Percentiles rank a stretch among this genome's conserved stretches.
Evolutionary conservation across 2,329 filamentous ascomycete species (phyloP).

Genomic region (Microcyclospora pomicola): DNA sequence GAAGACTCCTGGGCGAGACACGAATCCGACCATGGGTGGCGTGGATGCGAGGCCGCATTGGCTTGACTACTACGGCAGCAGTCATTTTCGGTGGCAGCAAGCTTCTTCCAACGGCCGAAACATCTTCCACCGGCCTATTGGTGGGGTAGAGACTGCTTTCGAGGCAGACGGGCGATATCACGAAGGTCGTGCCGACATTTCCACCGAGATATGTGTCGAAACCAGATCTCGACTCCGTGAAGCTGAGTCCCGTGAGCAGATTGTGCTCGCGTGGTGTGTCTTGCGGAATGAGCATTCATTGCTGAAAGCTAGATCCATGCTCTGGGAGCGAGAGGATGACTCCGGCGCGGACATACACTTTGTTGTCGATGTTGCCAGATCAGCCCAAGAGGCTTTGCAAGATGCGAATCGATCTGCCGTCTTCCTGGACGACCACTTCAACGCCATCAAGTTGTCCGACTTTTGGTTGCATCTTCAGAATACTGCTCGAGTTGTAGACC

Average conservation of each 20-base stretch:
- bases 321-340: neutral
- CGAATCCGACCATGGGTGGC: too few relatives aligned
- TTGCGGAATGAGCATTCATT: slow-evolving; percentile 27
- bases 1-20: too few relatives aligned
- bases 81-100: slow-evolving; percentile 25
- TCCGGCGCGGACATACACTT: slow-evolving; percentile 19
- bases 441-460: slow-evolving; percentile 20
- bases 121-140: slow-evolving; percentile 25
- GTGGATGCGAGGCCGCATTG: slow-evolving; percentile 15
- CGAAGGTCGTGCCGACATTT: slow-evolving; percentile 34
- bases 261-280: slow-evolving; percentile 28
- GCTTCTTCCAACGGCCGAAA: slow-evolving; percentile 7
- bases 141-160: slow-evolving; percentile 32
- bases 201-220: slow-evolving; percentile 24
- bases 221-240: slow-evolving; percentile 20
- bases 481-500: slow-evolving; percentile 26
- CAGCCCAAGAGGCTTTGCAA: slow-evolving; percentile 18
- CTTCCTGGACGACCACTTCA: slow-evolving; percentile 28
- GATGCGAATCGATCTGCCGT: slow-evolving; percentile 20
- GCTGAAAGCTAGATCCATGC: slow-evolving; percentile 21
- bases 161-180: slow-evolving; percentile 31
- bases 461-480: slow-evolving; percentile 32
- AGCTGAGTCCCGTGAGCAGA: slow-evolving; percentile 20
- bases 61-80: slow-evolving; percentile 27
- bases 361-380: slow-evolving; percentile 20